phyloP scores from a whole-genome alignment of 306 rosid species.

The Citrullus colocynthis region DNA sequence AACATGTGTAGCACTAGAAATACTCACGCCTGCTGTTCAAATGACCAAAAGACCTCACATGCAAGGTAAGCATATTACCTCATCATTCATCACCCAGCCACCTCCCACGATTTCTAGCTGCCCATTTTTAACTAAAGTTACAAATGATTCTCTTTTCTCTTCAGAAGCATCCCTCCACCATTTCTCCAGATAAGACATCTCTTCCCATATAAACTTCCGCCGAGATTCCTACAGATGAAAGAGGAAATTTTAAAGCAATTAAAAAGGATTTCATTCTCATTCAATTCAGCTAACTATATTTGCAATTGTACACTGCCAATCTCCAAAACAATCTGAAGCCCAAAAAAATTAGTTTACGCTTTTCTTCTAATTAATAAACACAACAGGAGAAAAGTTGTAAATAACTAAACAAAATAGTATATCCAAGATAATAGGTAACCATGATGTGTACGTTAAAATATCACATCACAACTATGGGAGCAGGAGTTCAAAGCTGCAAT shows the following conservation, averaged over 20 bases:
- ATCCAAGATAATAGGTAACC: background rate
- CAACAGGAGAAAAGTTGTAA: background rate
- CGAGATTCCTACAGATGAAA: slow-evolving; percentile 48
- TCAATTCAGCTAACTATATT: background rate
- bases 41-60: background rate
- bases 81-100: slow-evolving; percentile 99
- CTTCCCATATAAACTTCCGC: slow-evolving; percentile 98
- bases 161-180: slow-evolving; percentile 96
- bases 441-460: background rate
- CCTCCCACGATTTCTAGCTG: slow-evolving; percentile 99
- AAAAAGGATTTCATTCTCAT: background rate
- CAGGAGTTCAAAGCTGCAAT: background rate
- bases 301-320: background rate
- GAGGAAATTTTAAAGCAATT: background rate
- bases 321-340: background rate
- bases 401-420: background rate
- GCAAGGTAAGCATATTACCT: slow-evolving; percentile 39
- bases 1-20: background rate
- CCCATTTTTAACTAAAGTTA: slow-evolving; percentile 59
- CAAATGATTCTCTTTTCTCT: slow-evolving; percentile 46
- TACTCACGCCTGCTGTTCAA: background rate
- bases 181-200: slow-evolving; percentile 95
- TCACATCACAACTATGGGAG: background rate
- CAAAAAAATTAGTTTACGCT: background rate
- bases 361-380: background rate